A percentile compares a stretch with the other conserved stretches of the same genome.
phyloP scores from a whole-genome alignment of 495 filamentous ascomycete genomes.

The Annulohypoxylon bovei region DNA sequence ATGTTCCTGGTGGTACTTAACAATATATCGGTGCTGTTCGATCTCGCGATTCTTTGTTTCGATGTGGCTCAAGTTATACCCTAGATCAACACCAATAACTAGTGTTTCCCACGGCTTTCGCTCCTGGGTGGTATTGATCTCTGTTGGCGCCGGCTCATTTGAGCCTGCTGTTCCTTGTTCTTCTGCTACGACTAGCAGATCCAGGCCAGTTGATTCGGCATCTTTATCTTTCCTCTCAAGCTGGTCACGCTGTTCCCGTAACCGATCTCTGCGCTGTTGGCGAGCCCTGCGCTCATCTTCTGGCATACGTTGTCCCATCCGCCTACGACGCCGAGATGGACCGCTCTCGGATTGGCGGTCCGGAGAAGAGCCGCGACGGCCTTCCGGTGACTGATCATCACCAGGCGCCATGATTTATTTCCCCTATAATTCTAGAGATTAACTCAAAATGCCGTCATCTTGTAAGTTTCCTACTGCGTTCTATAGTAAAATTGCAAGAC shows the following conservation, averaged over 20 bases:
- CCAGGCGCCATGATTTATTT: conserved; percentile 1
- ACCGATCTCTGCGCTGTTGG: conserved; percentile 29
- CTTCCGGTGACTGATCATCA: not conserved
- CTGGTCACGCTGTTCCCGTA: conserved; percentile 5
- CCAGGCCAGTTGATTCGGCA: not conserved
- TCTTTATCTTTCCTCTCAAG: not conserved
- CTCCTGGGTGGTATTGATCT: not conserved
- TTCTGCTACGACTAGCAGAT: not conserved
- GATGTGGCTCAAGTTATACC: conserved; percentile 53
- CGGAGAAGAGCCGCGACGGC: not conserved
- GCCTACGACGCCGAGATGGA: not conserved
- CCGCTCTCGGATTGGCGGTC: not conserved
- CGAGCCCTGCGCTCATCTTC: conserved; percentile 38
- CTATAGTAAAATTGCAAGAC: not conserved
- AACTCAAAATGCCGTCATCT: not conserved
- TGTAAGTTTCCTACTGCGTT: not conserved
- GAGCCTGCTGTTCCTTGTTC: conserved; percentile 1
- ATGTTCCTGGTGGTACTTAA: conserved; percentile 43
- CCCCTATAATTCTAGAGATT: not conserved
- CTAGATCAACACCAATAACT: conserved; percentile 43
- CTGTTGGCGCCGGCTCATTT: not conserved
- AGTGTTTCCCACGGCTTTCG: conserved; percentile 45
- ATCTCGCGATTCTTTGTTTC: conserved; percentile 53
- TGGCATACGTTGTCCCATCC: conserved; percentile 37
- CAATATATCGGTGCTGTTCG: conserved; percentile 47